A percentile compares a stretch with the other conserved stretches of the same genome.
Evolutionary conservation across 805 yeast species (phyloP).

Genomic region (Sporopachydermia lactativora): DNA sequence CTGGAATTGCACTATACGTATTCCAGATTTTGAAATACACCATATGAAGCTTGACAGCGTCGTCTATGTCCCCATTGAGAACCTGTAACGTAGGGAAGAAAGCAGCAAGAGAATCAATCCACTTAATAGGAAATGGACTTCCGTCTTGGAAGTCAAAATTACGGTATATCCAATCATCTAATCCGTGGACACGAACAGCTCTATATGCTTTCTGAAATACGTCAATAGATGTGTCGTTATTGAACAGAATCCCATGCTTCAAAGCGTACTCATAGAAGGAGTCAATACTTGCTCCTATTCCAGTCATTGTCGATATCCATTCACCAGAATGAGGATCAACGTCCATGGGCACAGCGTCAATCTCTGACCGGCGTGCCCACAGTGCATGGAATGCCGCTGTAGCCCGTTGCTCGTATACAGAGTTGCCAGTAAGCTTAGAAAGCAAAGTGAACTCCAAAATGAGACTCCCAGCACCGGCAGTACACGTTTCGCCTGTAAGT

Average conservation of each 20-base stretch:
- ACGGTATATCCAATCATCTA: conserved; percentile 33
- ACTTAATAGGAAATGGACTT: conserved; percentile 28
- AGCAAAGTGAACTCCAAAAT: conserved; percentile 67
- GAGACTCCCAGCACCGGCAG: conserved; percentile 80
- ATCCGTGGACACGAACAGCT: conserved; percentile 40
- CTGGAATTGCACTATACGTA: conserved; percentile 71
- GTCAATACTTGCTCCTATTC: conserved; percentile 85
- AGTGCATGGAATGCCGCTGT: conserved; percentile 48
- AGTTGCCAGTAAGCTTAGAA: conserved; percentile 62
- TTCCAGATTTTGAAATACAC: conserved; percentile 69
- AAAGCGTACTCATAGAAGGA: conserved; percentile 83
- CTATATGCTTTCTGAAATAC: conserved; percentile 51
- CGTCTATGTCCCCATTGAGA: conserved; percentile 55
- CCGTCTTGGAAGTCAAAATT: conserved; percentile 49
- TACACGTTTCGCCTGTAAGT: conserved; percentile 48
- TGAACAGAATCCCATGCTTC: conserved; percentile 60
- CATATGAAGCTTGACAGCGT: conserved; percentile 48
- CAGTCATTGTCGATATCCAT: conserved; percentile 51
- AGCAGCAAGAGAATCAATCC: conserved; percentile 83
- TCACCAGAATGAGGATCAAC: conserved; percentile 42
- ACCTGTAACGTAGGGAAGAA: conserved; percentile 83
- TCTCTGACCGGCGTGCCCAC: conserved; percentile 50
- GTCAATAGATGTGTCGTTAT: conserved; percentile 33
- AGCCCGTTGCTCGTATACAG: conserved; percentile 48
- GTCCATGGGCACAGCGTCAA: conserved; percentile 68